Base-by-base conservation (phyloP, 169 alveolate genomes). In the Plasmodium malariae region DNA sequence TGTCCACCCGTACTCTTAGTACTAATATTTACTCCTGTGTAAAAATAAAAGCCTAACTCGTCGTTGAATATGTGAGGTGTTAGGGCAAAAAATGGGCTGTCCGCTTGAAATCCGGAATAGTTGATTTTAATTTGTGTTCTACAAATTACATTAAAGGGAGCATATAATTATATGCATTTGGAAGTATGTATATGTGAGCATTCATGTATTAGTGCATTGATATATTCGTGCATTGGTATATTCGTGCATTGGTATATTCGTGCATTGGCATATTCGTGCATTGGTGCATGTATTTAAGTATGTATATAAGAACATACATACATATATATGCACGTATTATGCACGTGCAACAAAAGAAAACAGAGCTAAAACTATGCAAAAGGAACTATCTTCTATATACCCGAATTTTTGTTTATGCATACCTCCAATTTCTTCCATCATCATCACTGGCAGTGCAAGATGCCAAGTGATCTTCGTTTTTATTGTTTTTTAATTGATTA, bases 371-470 rank as follows among this genome's bases (percentile, higher is more conserved):
- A 6, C 11, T 30, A 51, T 14, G 30, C 3, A 24, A 63, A 60
- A 55, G 4, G 67, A 6, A 2, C 17, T 36, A 6, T 30, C 1
- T 2, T 30, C 4, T 14, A 0, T 55, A 24, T 55, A 24, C 6
- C 36, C 24, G 37, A 19, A 1, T 24, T 30, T 34, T 70, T 0
- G 34, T 55, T 30, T 63, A 21, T 51, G n/a, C 62, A 1, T 72
- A 72, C 87, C 24, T 14, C 87, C 87, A 72, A 1, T 12, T 72
- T 28, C 0, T 7, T 2, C 87, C 87, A 34, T 34, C 54, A 57
- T 72, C 87, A 21, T 51, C 57, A 72, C 87, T 72, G 26, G 59
- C 87, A 9, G 19, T 7, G n/a, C 87, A 72, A 19, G 17, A n/a
- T n/a, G n/a, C 11, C 26, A 72, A 54, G 32, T 30, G 17, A 54